A percentile compares a stretch with the other conserved stretches of the same genome.
These are phyloP conservation scores for Cyclocybe aegerita DNA, from an alignment of 768 basidiomycete genomes.

Conservation along the genomic window DNA sequence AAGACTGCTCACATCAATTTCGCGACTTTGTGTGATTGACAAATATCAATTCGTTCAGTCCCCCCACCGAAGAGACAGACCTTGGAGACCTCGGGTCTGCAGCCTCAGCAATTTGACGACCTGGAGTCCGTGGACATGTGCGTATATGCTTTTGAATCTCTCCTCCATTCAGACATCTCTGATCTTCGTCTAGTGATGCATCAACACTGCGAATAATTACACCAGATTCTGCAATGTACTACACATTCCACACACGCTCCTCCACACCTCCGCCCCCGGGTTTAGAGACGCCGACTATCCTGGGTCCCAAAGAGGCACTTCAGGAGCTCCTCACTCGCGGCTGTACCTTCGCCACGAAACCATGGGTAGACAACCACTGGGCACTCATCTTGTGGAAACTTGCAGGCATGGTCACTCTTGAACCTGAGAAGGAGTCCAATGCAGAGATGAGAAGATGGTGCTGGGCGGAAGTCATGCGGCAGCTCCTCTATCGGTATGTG, in stretches of 20 bases:
- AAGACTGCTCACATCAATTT: conserved; percentile 13
- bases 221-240: conserved; percentile 54
- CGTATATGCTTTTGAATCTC: conserved; percentile 40
- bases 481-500: conserved; percentile 81
- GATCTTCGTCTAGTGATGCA: conserved; percentile 21
- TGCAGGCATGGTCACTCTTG: conserved; percentile 76
- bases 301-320: conserved; percentile 57
- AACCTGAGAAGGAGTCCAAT: conserved; percentile 57
- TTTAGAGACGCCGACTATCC: conserved; percentile 19
- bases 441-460: conserved; percentile 64
- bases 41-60: not conserved
- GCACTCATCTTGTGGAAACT: conserved; percentile 90
- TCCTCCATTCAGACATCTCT: conserved; percentile 1
- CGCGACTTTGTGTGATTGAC: not conserved
- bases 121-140: conserved; percentile 48
- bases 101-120: conserved; percentile 44
- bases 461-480: conserved; percentile 78
- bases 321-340: conserved; percentile 53
- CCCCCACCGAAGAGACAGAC: conserved; percentile 35
- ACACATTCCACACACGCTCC: conserved; percentile 50
- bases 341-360: conserved; percentile 65
- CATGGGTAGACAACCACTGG: conserved; percentile 96
- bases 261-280: conserved; percentile 23
- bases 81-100: conserved; percentile 47
- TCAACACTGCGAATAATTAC: conserved; percentile 56